Evolutionary conservation across 768 basidiomycete species (phyloP).

Genomic region (Exsudoporus frostii): DNA sequence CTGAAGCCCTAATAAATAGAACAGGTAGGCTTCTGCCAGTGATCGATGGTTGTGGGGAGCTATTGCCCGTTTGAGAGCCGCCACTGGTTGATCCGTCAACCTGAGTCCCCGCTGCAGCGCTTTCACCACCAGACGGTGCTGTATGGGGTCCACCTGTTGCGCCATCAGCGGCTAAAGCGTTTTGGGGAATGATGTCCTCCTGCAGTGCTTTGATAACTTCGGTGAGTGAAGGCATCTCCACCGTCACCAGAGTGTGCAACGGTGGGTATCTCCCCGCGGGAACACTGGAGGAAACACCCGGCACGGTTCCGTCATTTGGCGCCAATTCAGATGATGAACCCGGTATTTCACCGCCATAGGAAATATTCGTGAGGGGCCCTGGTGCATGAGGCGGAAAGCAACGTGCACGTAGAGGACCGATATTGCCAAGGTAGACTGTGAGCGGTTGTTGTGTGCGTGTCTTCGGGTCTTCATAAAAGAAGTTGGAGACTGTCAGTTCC

Average conservation of each 20-base stretch:
- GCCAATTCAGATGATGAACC: constrained; percentile 35
- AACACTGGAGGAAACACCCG: constrained; percentile 19
- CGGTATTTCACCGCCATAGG: constrained; percentile 51
- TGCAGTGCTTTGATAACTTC: constrained; percentile 79
- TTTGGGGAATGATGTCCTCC: constrained; percentile 57
- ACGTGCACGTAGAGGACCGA: constrained; percentile 80
- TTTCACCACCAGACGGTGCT: constrained; percentile 25
- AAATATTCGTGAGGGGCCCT: constrained; percentile 62
- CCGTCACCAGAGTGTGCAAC: constrained; percentile 77
- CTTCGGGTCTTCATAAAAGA: constrained; percentile 76
- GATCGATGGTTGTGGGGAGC: constrained; percentile 47
- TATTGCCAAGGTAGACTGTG: constrained; percentile 84
- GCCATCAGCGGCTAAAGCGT: constrained; percentile 33
- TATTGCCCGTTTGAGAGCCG: constrained; percentile 18
- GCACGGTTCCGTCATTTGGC: constrained; percentile 21
- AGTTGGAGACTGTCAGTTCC: constrained; percentile 84
- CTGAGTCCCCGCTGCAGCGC: constrained; percentile 24
- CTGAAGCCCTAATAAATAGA: constrained; percentile 74
- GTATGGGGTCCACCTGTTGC: constrained; percentile 37
- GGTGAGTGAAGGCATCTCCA: constrained; percentile 75
- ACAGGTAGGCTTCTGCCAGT: constrained; percentile 70
- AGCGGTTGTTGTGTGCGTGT: constrained; percentile 65
- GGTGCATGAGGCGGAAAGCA: constrained; percentile 72
- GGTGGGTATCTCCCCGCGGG: constrained; percentile 51
- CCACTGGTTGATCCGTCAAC: constrained; percentile 26